Evolutionary conservation across 2,329 filamentous ascomycete species (phyloP).

Genomic region (Alternaria arborescens): DNA sequence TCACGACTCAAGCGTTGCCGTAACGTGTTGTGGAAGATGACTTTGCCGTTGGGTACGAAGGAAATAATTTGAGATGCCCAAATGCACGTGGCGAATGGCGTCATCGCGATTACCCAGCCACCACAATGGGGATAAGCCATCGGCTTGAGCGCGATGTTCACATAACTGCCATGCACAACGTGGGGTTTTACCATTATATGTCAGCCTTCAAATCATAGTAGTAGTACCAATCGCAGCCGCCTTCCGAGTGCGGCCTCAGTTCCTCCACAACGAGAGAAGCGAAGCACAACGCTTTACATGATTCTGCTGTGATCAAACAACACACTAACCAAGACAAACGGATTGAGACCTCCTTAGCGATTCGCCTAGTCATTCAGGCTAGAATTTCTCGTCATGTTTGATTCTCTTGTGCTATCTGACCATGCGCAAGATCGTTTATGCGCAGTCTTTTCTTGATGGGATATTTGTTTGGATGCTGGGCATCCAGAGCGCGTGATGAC

Average conservation of each 20-base stretch:
- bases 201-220: not conserved
- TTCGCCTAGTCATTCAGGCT: not conserved
- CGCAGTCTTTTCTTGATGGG: not conserved
- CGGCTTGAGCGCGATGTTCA: not conserved
- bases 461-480: not conserved
- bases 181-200: not conserved
- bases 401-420: not conserved
- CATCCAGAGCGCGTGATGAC: not conserved
- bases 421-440: not conserved
- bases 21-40: not conserved
- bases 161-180: not conserved
- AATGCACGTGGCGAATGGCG: slow-evolving; percentile 41
- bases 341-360: not conserved
- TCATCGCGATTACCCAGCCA: slow-evolving; percentile 38
- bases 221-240: not conserved
- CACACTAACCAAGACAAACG: not conserved
- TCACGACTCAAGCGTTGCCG: not conserved
- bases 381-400: not conserved
- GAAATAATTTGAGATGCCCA: slow-evolving; percentile 18
- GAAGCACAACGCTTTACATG: not conserved
- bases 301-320: not conserved
- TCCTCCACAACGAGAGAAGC: not conserved
- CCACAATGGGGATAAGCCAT: slow-evolving; percentile 8
- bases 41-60: slow-evolving; percentile 9
- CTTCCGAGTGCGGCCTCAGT: not conserved